Conservation (phyloP, 2,329 filamentous ascomycete species). For the Aspergillus clavatus region DNA sequence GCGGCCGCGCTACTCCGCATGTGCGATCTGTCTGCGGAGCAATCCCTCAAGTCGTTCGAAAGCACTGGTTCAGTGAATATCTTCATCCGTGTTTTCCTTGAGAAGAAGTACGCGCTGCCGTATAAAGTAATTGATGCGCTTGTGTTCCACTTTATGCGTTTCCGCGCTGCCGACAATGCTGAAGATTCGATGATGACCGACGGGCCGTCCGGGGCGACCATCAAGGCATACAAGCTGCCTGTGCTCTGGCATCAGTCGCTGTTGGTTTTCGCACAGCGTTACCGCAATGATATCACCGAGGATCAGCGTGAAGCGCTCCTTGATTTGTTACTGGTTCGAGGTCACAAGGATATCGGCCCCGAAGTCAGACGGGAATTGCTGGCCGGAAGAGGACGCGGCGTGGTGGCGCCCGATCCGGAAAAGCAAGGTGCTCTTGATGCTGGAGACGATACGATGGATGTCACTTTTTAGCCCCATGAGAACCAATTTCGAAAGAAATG, state of each 20-base stretch:
- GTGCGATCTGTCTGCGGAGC: slow-evolving; percentile 89
- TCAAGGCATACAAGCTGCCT: slow-evolving; percentile 63
- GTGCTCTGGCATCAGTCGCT: slow-evolving; percentile 96
- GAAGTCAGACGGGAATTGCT: slow-evolving; percentile 86
- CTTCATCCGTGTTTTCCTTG: slow-evolving; percentile 86
- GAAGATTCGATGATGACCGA: slow-evolving; percentile 51
- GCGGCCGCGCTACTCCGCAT: slow-evolving; percentile 85
- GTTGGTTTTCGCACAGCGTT: slow-evolving; percentile 86
- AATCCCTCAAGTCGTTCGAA: slow-evolving; percentile 71
- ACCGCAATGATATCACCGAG: slow-evolving; percentile 93
- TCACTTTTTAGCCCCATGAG: slow-evolving; percentile 43
- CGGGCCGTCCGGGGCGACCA: slow-evolving; percentile 40
- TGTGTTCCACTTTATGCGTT: slow-evolving; percentile 94
- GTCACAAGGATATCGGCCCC: slow-evolving; percentile 82
- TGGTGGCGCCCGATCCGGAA: slow-evolving; percentile 46
- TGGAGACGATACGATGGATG: slow-evolving; percentile 87
- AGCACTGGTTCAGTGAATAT: slow-evolving; percentile 89
- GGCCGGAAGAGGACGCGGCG: slow-evolving; percentile 79
- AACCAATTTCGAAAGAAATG: slow-evolving; percentile 5
- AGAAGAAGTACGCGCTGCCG: slow-evolving; percentile 95
- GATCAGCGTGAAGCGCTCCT: slow-evolving; percentile 88
- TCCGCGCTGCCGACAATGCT: slow-evolving; percentile 60
- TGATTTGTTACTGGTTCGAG: slow-evolving; percentile 77
- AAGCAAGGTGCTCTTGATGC: slow-evolving; percentile 60
- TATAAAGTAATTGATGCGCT: slow-evolving; percentile 92